phyloP scores from a whole-genome alignment of 1,284 basidiomycete species.

The Trichosporon sp. region DNA sequence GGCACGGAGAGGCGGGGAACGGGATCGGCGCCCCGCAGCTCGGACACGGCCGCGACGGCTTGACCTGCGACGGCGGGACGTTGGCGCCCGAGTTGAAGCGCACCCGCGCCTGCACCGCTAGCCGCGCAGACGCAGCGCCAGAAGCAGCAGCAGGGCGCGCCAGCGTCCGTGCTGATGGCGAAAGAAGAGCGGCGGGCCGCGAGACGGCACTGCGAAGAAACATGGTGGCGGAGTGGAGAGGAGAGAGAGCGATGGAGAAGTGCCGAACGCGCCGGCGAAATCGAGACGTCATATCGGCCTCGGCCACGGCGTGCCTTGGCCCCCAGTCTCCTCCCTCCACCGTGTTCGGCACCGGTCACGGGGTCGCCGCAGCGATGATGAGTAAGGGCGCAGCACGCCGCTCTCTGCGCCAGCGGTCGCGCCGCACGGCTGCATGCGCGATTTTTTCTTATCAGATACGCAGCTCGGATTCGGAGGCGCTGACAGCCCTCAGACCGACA shows the following conservation, averaged over 20 bases:
- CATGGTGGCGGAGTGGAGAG: conserved; percentile 24
- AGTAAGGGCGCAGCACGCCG: background rate
- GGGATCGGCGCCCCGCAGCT: conserved; percentile 30
- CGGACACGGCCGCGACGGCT: conserved; percentile 30
- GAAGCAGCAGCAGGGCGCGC: too few relatives aligned
- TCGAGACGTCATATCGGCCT: conserved; percentile 14
- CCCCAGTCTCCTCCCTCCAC: background rate
- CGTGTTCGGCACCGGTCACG: background rate
- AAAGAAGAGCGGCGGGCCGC: background rate
- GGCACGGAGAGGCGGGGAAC: conserved; percentile 41
- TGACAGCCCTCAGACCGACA: too few relatives aligned
- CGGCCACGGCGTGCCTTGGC: conserved; percentile 4
- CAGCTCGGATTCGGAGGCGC: background rate
- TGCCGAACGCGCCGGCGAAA: background rate
- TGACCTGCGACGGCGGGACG: conserved; percentile 8
- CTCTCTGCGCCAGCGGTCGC: background rate
- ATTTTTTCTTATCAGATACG: background rate
- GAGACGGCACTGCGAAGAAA: conserved; percentile 7
- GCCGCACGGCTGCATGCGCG: background rate
- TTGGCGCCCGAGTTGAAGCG: background rate
- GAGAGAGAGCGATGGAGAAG: background rate
- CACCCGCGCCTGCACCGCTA: background rate
- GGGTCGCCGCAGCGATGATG: background rate
- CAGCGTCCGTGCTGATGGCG: background rate
- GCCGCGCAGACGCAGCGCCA: background rate